A percentile compares a stretch with the other conserved stretches of the same genome.
phyloP scores from a whole-genome alignment of 371 early-diverging fungal genomes.

The Mucor sp. region DNA sequence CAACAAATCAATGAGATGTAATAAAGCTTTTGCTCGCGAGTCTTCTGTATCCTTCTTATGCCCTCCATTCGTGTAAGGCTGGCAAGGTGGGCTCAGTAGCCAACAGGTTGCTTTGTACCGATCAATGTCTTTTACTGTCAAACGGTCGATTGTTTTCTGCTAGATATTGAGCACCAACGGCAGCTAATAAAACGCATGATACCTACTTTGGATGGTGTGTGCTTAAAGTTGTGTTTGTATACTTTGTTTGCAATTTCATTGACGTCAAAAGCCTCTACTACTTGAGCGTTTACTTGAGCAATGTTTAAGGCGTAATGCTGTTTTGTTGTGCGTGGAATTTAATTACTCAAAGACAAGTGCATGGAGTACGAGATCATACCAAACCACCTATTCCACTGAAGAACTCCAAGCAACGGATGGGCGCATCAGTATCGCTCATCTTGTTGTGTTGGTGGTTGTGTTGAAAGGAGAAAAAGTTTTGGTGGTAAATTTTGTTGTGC shows the following conservation, averaged over 20 bases:
- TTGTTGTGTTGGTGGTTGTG: not conserved
- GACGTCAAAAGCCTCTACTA: conserved; percentile 69
- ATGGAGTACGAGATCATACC: conserved; percentile 30
- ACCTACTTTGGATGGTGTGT: conserved; percentile 54
- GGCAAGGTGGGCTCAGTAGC: conserved; percentile 87
- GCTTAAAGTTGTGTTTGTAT: conserved; percentile 66
- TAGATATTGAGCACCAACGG: not conserved
- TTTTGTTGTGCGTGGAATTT: not conserved
- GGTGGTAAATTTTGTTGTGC: not conserved
- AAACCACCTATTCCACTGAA: conserved; percentile 79
- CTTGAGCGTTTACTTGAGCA: conserved; percentile 48
- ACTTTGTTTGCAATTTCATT: conserved; percentile 74
- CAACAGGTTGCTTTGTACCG: conserved; percentile 69
- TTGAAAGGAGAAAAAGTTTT: not conserved
- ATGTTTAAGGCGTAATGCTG: conserved; percentile 65
- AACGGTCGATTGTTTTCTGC: conserved; percentile 65
- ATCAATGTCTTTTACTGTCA: conserved; percentile 62
- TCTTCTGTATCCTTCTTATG: conserved; percentile 67
- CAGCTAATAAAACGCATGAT: not conserved
- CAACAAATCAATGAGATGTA: conserved; percentile 64
- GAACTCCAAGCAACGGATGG: conserved; percentile 70
- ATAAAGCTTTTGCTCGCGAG: conserved; percentile 64
- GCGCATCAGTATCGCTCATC: not conserved
- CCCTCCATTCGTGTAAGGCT: conserved; percentile 79
- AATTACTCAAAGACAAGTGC: not conserved